Base-by-base conservation (phyloP, 805 yeast genomes). In the Candida germanica region DNA sequence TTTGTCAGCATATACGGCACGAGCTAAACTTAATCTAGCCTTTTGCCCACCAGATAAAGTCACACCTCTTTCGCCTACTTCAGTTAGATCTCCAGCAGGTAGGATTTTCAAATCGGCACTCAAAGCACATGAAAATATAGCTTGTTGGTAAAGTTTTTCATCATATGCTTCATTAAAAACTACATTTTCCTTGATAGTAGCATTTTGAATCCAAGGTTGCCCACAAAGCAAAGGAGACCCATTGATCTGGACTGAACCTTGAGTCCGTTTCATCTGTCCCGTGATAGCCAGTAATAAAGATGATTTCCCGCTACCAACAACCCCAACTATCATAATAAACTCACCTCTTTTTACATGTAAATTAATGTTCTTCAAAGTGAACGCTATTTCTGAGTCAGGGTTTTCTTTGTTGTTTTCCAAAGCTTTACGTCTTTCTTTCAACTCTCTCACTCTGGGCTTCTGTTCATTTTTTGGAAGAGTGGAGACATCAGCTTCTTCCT, bases 21-120 rank as follows among this genome's bases (percentile, higher is more conserved):
- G 47, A 2, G 66, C 65, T 26, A 61, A 49, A 38, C 53, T 57
- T 34, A 59, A 46, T 41, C 66, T 43, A 1, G 66, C 63, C 40
- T 60, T 59, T 43, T 61, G 66, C 19, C 66, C 66, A 12, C 66
- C 66, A 18, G 64, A 58, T 34, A 61, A 51, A 0, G 65, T 61
- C 16, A 61, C 55, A 21, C 66, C 66, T 22, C 58, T 42, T 45
- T 61, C 66, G 38, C 66, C 66, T 35, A 61, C 54, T 45, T 61
- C 66, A 13, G 66, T 59, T 14, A 35, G 22, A 40, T 60, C 66
- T 19, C 63, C 63, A 23, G 59, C 62, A 1, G 60, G 59, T 26
- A 58, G 48, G 10, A 48, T 44, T 29, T 49, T 51, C 15, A 59
- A 44, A 39, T 59, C 66, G 20, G 47, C 46, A 36, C 54, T 53